Conservation (phyloP, 2,329 filamentous ascomycete genomes). For the Sordariomycetes sp. region DNA sequence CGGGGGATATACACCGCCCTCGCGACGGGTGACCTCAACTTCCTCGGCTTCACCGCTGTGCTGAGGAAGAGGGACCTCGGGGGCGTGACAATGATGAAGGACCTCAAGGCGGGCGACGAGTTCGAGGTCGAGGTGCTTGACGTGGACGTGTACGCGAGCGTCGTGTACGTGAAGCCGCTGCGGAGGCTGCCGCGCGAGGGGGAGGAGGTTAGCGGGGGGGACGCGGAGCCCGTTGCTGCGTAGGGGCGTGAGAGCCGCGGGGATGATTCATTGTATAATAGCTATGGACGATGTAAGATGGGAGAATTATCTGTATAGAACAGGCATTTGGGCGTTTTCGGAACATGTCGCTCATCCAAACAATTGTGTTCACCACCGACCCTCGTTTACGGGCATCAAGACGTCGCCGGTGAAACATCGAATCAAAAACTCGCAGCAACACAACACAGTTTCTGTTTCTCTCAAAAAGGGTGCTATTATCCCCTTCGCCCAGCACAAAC, state of each 20-base stretch:
- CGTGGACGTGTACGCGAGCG: constrained; percentile 33
- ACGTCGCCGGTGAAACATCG: no score
- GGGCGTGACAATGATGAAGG: constrained; percentile 20
- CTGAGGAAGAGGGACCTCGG: constrained; percentile 25
- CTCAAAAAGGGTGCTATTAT: no score
- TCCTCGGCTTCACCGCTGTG: constrained; percentile 31
- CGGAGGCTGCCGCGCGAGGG: constrained; percentile 7
- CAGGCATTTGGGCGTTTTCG: no score
- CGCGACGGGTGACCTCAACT: constrained; percentile 30
- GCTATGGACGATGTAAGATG: no score
- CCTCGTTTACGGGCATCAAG: no score
- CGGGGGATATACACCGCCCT: constrained; percentile 18
- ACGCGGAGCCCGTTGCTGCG: not conserved
- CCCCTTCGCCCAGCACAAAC: no score
- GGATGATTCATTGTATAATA: not conserved
- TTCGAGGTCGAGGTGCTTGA: constrained; percentile 41
- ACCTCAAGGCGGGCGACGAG: constrained; percentile 34
- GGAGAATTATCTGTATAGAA: no score
- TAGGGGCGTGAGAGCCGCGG: not conserved
- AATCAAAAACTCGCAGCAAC: no score
- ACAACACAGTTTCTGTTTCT: no score
- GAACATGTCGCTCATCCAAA: no score
- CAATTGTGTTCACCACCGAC: no score
- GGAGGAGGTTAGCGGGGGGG: not conserved
- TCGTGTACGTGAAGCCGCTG: constrained; percentile 32